Conservation (phyloP, 1,284 basidiomycete species). For the Apiotrichum sp. region DNA sequence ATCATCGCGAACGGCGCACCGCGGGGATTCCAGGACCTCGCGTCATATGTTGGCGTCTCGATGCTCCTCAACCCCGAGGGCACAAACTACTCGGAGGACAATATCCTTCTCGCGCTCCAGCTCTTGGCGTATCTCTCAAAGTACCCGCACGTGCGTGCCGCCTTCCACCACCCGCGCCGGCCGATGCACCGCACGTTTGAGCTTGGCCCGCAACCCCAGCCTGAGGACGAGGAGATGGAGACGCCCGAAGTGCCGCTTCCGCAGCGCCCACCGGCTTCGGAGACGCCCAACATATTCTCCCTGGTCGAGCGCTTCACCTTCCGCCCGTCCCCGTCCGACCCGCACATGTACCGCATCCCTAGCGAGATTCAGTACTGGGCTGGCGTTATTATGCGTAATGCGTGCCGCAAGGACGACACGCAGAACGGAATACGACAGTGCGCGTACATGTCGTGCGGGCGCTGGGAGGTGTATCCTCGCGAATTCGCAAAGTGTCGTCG, state of each 20-base stretch:
- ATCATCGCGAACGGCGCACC: conserved; percentile 48
- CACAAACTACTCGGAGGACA: conserved; percentile 78
- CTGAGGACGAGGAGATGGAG: conserved; percentile 3
- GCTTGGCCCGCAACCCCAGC: conserved; percentile 16
- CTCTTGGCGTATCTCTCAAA: conserved; percentile 94
- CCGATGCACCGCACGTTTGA: conserved; percentile 48
- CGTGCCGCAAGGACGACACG: conserved; percentile 92
- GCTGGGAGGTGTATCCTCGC: conserved; percentile 86
- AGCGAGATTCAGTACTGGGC: conserved; percentile 98
- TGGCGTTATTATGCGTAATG: conserved; percentile 98
- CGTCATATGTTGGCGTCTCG: conserved; percentile 40
- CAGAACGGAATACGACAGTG: conserved; percentile 92
- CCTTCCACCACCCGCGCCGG: conserved; percentile 78
- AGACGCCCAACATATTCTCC: conserved; percentile 80
- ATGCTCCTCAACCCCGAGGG: conserved; percentile 44
- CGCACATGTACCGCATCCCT: conserved; percentile 67
- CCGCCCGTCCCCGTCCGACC: conserved; percentile 74
- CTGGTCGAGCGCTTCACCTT: conserved; percentile 95
- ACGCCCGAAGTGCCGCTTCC: conserved; percentile 31
- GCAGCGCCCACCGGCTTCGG: conserved; percentile 41
- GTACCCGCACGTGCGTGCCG: conserved; percentile 94
- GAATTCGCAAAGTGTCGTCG: conserved; percentile 96
- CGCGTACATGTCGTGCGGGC: conserved; percentile 95
- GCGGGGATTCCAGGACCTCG: conserved; percentile 45
- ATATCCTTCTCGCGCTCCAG: conserved; percentile 84